These are phyloP conservation scores for Lactarius sanguifluus DNA, from an alignment of 768 basidiomycete genomes.

Conservation along the genomic window DNA sequence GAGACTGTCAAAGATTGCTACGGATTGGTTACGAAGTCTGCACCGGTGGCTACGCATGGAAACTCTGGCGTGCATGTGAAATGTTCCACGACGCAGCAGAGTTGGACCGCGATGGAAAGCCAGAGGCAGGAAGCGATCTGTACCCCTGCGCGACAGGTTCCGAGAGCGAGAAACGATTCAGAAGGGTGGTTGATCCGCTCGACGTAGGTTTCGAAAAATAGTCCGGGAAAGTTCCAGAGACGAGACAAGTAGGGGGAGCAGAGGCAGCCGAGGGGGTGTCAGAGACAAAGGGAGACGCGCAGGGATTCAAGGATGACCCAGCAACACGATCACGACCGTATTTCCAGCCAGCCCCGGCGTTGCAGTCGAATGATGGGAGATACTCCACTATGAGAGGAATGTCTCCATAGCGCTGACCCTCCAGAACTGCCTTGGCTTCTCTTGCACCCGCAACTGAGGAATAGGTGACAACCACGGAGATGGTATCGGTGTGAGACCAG, in stretches of 20 bases:
- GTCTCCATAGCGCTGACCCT: slow-evolving; percentile 61
- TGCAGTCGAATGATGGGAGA: slow-evolving; percentile 30
- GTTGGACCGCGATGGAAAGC: slow-evolving; percentile 25
- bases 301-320: slow-evolving; percentile 37
- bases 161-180: not conserved
- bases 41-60: slow-evolving; percentile 2
- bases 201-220: slow-evolving; percentile 21
- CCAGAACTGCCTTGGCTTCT: slow-evolving; percentile 63
- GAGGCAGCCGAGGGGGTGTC: slow-evolving; percentile 12
- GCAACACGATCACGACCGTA: slow-evolving; percentile 28
- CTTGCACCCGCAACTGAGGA: slow-evolving; percentile 50
- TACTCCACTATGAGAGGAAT: slow-evolving; percentile 43
- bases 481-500: slow-evolving; percentile 40
- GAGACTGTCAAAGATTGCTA: not conserved
- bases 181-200: slow-evolving; percentile 4
- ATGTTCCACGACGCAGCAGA: slow-evolving; percentile 25
- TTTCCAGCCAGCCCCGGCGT: slow-evolving; percentile 13
- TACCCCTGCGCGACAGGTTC: not conserved
- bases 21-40: not conserved
- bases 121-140: slow-evolving; percentile 25
- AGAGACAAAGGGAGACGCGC: slow-evolving; percentile 36
- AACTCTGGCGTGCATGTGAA: not conserved
- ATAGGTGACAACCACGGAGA: slow-evolving; percentile 67
- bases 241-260: slow-evolving; percentile 28
- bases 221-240: slow-evolving; percentile 15